These are phyloP conservation scores for Calonectria pauciramosa DNA, from an alignment of 2,329 filamentous ascomycete genomes.

Conservation along the genomic window DNA sequence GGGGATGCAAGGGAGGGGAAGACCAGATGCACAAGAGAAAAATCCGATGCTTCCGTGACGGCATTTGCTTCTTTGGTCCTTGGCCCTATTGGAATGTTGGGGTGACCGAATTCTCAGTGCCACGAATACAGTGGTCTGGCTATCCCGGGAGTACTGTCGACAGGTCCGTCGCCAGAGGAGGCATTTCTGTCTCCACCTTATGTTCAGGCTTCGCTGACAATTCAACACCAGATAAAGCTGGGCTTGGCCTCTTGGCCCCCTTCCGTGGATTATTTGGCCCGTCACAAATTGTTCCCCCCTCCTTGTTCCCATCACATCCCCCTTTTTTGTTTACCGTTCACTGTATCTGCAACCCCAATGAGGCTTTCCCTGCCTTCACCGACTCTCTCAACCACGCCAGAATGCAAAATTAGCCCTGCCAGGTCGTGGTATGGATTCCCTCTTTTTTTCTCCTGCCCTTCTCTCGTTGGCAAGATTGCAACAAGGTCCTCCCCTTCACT, in stretches of 20 bases:
- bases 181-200: slow-evolving; percentile 2
- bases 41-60: slow-evolving; percentile 6
- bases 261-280: slow-evolving; percentile 1
- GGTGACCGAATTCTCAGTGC: background rate
- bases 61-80: background rate
- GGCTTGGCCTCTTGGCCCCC: background rate
- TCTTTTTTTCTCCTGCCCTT: slow-evolving; percentile 8
- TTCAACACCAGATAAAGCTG: background rate
- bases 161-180: background rate
- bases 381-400: slow-evolving; percentile 23
- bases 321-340: background rate
- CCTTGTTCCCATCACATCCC: background rate
- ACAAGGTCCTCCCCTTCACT: slow-evolving; percentile 18
- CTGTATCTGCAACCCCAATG: slow-evolving; percentile 3
- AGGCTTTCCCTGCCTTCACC: slow-evolving; percentile 21
- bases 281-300: background rate
- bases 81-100: slow-evolving; percentile 13
- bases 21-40: background rate
- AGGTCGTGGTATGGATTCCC: slow-evolving; percentile 11
- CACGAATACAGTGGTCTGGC: background rate
- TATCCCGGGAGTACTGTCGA: background rate
- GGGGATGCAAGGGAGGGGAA: background rate
- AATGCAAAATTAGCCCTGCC: background rate
- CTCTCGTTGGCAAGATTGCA: slow-evolving; percentile 3
- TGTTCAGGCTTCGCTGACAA: background rate